Base-by-base conservation (phyloP, 106 monocot genomes). In the Hemerocallis citrina region DNA sequence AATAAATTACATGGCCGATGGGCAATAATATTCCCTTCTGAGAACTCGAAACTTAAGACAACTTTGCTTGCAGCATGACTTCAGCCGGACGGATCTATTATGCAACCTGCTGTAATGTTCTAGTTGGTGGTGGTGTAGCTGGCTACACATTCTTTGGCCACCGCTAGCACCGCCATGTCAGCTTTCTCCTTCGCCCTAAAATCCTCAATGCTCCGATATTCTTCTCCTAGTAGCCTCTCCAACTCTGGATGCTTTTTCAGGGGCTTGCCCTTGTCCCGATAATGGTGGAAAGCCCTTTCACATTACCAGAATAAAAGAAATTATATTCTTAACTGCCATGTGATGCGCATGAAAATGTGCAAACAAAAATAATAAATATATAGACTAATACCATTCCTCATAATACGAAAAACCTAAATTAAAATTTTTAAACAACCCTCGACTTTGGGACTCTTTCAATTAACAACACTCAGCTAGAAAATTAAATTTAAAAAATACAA, bases 261-360 rank as follows among this genome's bases (percentile, higher is more conserved):
- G 37, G 81, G 84, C 38, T 75, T 59, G 6, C 34, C 65, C 8
- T 46, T 29, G 32, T 78, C 72, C 3, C 89, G 74, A 39, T 63
- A 95, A 61, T 86, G 84, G 63, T 95, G 95, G 59, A 95, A 90
- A 30, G 95, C 89, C 95, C 95, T 94, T n/a, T 34, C 32, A 3
- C 24, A 11, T 8, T 8, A 9, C 7, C 16, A 21, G 22, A 14
- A 49, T 19, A 1, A 1, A 49, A 49, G 0, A 21, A 49, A 19
- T n/a, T n/a, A n/a, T n/a, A n/a, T n/a, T n/a, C n/a, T n/a, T n/a
- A n/a, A n/a, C n/a, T n/a, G n/a, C n/a, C n/a, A n/a, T n/a, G n/a
- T n/a, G n/a, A n/a, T n/a, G n/a, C n/a, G n/a, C n/a, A n/a, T n/a
- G n/a, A n/a, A 7, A 19, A 4, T 49, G 16, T 49, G 7, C 8